Conservation (phyloP, 331 rosid genomes). For the Arachis monticola region DNA sequence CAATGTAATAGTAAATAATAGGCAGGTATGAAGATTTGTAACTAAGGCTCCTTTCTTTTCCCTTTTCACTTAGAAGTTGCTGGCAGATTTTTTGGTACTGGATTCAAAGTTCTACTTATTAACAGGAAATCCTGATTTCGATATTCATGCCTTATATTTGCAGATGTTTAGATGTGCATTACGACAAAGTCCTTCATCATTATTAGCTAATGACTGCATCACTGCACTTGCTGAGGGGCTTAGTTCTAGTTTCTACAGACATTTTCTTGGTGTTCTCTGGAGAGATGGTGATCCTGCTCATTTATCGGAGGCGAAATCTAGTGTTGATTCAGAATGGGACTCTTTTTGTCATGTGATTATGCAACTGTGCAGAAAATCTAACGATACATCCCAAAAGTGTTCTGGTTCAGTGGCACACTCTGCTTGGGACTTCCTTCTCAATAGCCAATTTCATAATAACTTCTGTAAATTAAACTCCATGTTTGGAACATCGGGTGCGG, state of each 20-base stretch:
- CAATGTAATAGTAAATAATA: slow-evolving; percentile 72
- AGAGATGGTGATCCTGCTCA: slow-evolving; percentile 70
- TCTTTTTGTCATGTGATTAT: slow-evolving; percentile 67
- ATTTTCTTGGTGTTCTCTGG: slow-evolving; percentile 91
- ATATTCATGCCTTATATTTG: slow-evolving; percentile 35
- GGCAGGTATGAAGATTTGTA: slow-evolving; percentile 62
- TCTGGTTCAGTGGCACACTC: slow-evolving; percentile 46
- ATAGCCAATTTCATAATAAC: slow-evolving; percentile 76
- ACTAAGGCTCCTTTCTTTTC: slow-evolving; percentile 21
- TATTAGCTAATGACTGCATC: slow-evolving; percentile 83
- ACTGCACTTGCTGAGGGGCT: slow-evolving; percentile 94
- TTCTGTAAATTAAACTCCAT: slow-evolving; percentile 62
- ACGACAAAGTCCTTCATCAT: slow-evolving; percentile 73
- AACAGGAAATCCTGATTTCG: slow-evolving; percentile 19
- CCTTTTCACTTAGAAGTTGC: slow-evolving; percentile 33
- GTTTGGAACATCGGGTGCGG: slow-evolving; percentile 50
- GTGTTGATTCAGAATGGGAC: slow-evolving; percentile 78
- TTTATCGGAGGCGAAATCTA: slow-evolving; percentile 56
- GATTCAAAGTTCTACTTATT: neutral
- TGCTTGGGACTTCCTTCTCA: slow-evolving; percentile 89
- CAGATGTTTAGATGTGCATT: slow-evolving; percentile 91
- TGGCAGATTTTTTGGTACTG: slow-evolving; percentile 25
- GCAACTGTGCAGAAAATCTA: slow-evolving; percentile 64
- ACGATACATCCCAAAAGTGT: slow-evolving; percentile 43
- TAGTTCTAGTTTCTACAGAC: slow-evolving; percentile 64